These are phyloP conservation scores for Xylaria sp. DNA, from an alignment of 2,329 filamentous ascomycete genomes.

Conservation along the genomic window DNA sequence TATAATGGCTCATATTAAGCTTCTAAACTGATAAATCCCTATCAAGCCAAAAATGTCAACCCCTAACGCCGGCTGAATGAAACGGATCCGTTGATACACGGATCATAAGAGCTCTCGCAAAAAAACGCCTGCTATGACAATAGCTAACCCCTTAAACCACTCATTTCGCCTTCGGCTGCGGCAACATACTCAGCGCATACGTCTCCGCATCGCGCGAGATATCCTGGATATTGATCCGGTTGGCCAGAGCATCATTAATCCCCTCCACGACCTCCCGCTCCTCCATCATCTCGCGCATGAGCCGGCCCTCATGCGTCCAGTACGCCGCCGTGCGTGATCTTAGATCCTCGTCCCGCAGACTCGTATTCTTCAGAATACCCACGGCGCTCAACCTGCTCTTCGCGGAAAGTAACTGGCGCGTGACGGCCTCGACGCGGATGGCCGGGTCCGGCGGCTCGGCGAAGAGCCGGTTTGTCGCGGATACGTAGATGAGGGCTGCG, in stretches of 20 bases:
- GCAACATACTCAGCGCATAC: constrained; percentile 47
- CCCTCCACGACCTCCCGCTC: constrained; percentile 69
- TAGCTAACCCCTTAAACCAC: neutral
- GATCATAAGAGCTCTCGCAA: neutral
- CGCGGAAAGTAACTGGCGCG: constrained; percentile 51
- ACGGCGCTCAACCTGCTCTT: constrained; percentile 66
- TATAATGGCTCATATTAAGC: neutral
- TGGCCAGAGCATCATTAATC: constrained; percentile 61
- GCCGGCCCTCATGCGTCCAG: constrained; percentile 70
- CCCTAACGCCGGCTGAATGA: too few species aligned
- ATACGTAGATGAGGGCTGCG: constrained; percentile 65
- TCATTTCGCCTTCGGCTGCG: constrained; percentile 12
- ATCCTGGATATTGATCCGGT: constrained; percentile 56
- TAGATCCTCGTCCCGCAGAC: constrained; percentile 66
- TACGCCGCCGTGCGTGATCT: constrained; percentile 63
- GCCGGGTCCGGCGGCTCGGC: constrained; percentile 54
- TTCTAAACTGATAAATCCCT: neutral
- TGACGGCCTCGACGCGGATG: constrained; percentile 59
- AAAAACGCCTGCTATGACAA: neutral
- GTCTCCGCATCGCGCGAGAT: constrained; percentile 60
- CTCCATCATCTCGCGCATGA: constrained; percentile 72
- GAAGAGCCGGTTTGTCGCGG: constrained; percentile 75
- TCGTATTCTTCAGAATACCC: constrained; percentile 74
- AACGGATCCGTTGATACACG: neutral
- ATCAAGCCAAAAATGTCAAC: neutral